Percentiles rank a stretch among this genome's conserved stretches.
These are phyloP conservation scores for Hyphopichia fennica DNA, from an alignment of 1,139 yeast genomes.

Conservation along the genomic window DNA sequence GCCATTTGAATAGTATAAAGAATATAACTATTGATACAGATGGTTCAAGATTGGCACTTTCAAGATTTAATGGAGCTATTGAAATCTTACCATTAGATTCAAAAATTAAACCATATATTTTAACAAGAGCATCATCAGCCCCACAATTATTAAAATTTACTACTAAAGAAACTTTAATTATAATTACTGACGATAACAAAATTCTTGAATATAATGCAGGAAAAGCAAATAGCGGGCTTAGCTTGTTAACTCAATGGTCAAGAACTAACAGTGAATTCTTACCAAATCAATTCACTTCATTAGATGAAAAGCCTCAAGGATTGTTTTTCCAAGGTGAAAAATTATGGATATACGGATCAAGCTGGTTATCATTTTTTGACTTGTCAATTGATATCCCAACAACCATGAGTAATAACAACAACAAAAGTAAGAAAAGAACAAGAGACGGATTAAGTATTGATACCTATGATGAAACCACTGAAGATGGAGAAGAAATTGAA, in stretches of 20 bases:
- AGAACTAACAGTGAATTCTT: conserved; percentile 70
- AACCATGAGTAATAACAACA: not conserved
- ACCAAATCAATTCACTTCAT: conserved; percentile 61
- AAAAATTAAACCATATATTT: conserved; percentile 16
- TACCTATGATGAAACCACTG: conserved; percentile 29
- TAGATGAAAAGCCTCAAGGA: conserved; percentile 75
- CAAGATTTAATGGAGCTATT: conserved; percentile 66
- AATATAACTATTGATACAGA: conserved; percentile 49
- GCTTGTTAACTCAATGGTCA: conserved; percentile 75
- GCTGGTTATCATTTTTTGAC: conserved; percentile 80
- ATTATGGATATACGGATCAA: conserved; percentile 86
- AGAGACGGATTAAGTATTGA: conserved; percentile 62
- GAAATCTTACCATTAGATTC: conserved; percentile 44
- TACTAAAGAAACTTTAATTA: conserved; percentile 50
- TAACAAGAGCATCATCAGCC: conserved; percentile 55
- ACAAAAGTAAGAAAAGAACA: conserved; percentile 49
- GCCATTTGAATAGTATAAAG: conserved; percentile 47
- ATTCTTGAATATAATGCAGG: conserved; percentile 58
- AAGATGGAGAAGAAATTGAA: conserved; percentile 18
- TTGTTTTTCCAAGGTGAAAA: conserved; percentile 47
- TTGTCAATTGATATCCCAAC: conserved; percentile 58
- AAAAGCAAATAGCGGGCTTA: conserved; percentile 20
- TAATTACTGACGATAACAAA: conserved; percentile 73
- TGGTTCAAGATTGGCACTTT: conserved; percentile 47
- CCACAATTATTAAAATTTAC: conserved; percentile 69